Conservation (phyloP, 306 rosid genomes). For the Prosopis cineraria region DNA sequence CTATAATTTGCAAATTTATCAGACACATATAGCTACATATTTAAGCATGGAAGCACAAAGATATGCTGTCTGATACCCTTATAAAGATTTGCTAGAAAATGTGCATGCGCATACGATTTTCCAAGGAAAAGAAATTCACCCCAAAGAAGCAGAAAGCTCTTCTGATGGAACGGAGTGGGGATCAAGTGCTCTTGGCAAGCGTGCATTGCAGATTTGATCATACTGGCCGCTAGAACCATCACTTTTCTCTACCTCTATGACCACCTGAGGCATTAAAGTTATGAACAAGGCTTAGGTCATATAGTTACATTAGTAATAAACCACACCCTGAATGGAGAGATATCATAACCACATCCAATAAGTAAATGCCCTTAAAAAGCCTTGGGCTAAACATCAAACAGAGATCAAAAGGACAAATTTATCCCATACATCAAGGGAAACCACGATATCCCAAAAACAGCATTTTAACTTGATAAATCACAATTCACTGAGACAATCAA, state of each 20-base stretch:
- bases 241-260: constrained; percentile 60
- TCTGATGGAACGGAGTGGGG: constrained; percentile 90
- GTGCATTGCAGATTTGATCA: constrained; percentile 90
- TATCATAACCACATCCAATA: neutral
- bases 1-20: constrained; percentile 18
- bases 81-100: constrained; percentile 22
- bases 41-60: constrained; percentile 19
- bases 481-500: constrained; percentile 24
- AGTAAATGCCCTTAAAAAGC: neutral
- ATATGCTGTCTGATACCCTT: constrained; percentile 8
- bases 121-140: constrained; percentile 50
- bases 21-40: neutral
- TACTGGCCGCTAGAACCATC: constrained; percentile 66
- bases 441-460: constrained; percentile 10
- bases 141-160: constrained; percentile 94
- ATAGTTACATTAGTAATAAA: neutral
- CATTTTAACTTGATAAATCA: constrained; percentile 11
- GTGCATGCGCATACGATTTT: constrained; percentile 18
- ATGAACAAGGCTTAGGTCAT: constrained; percentile 5
- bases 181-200: constrained; percentile 90
- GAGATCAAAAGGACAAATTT: neutral
- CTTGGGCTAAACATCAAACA: neutral
- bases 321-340: neutral
- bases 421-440: neutral
- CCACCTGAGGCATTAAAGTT: constrained; percentile 54